Evolutionary conservation across 2,329 filamentous ascomycete genomes (phyloP), one percentile per base, ranked within the genome.

Genomic region (Aspergillus puulaauensis): DNA sequence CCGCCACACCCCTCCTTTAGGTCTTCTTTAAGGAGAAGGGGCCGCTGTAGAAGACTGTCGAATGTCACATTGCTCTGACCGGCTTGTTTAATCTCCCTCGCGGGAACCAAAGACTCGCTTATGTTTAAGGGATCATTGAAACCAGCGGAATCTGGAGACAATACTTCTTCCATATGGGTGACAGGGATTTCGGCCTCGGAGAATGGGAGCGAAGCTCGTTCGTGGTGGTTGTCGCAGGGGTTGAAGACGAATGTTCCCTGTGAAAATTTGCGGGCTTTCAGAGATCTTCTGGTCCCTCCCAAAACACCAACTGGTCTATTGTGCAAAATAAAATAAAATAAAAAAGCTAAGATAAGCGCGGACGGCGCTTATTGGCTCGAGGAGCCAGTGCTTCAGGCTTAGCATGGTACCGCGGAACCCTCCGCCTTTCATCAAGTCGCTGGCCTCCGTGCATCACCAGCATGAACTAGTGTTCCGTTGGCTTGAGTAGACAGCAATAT

Each of bases 1-100:
- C 95, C 95, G 49, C 95, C 95, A 74, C 95, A 98, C 60, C 95
- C 95, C 62, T 90, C 86, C 57, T 85, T 86, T 48, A 96, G 83
- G 74, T 98, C 93, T 74, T 97, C 92, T 68, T 90, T 89, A 15
- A 98, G 84, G 59, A 84, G 81, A 60, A 98, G 82, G 45, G 90
- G 87, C 48, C 83, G 78, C 19, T 80, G 75, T 35, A 97, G 81
- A 52, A 95, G 82, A 40, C 90, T 89, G 61, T 90, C 88, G 69
- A 98, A 95, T 37, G 82, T 79, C 17, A 86, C 71, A 23, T 69
- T 70, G 4, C 79, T 82, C n/a, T 80, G 80, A 2, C 76, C 76
- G 15, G 84, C 80, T 35, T 76, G 53, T 65, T 85, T 85, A 64
- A 79, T 77, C 45, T 76, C 73, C 21, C 81, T 82, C 12, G 79